Evolutionary conservation across 495 filamentous ascomycete species (phyloP), one percentile per base, ranked within the genome.

Genomic region (Usnea hakonensis): DNA sequence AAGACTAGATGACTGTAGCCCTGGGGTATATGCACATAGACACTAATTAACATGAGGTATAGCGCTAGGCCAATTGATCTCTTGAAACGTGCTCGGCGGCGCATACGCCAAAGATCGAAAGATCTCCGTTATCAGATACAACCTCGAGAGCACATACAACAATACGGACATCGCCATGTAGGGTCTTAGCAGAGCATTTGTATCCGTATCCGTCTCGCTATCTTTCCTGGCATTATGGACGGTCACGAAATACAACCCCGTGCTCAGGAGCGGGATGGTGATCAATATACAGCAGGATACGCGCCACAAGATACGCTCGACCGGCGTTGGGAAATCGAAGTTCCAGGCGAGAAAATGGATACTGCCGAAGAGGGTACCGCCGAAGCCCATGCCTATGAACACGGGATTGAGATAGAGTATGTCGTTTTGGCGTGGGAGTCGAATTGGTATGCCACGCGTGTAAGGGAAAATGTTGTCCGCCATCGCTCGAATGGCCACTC

Each of bases 71-170:
- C 61, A 63, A 46, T 50, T 26, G 11, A 63, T 54, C 19, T 44
- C 35, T 1, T 61, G 57, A 64, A 68, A 73, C 0, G 62, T 66
- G 21, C 60, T 46, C 8, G 69, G 62, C 13, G 68, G 68, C 4
- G 70, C 55, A 46, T 63, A 69, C 16, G 50, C 63, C 21, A 74
- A 55, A 16, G 67, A 67, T 16, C 69, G 61, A 52, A 74, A 66
- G 9, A 66, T 57, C 63, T 74, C 70, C 8, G 71, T 65, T 4
- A 71, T n/a, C 3, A 74, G 55, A 61, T 65, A 68, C 38, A 71
- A 28, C 6, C 72, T 55, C 32, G 67, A 63, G 6, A 64, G 2
- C 4, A 70, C 19, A 55, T 72, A 72, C 0, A 66, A 19, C 26
- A 58, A 21, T 11, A 30, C 7, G 16, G 32, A 52, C 0, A 17